These are phyloP conservation scores for Brettanomyces bruxellensis DNA, from an alignment of 805 yeast genomes.

Conservation along the genomic window DNA sequence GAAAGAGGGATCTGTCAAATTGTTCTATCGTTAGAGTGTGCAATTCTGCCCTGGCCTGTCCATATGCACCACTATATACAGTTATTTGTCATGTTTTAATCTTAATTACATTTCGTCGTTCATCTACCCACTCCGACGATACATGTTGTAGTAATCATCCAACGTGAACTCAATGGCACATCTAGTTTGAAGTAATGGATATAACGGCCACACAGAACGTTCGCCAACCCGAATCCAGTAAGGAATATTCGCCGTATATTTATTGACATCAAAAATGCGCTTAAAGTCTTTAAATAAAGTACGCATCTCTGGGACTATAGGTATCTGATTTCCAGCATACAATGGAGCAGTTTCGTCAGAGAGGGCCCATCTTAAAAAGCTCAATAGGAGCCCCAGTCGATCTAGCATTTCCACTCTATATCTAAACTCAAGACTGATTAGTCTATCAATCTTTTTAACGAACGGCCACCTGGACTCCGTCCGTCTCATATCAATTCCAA, in stretches of 20 bases:
- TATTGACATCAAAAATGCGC: slow-evolving; percentile 68
- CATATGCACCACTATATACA: background rate
- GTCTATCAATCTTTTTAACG: slow-evolving; percentile 30
- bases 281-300: slow-evolving; percentile 64
- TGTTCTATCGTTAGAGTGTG: slow-evolving; percentile 31
- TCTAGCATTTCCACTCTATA: slow-evolving; percentile 79
- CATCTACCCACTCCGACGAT: slow-evolving; percentile 12
- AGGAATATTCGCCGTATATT: slow-evolving; percentile 62
- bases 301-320: slow-evolving; percentile 81
- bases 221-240: slow-evolving; percentile 92
- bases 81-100: background rate
- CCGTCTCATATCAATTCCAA: slow-evolving; percentile 76
- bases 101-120: background rate
- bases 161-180: slow-evolving; percentile 85
- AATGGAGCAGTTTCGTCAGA: slow-evolving; percentile 84
- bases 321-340: slow-evolving; percentile 67
- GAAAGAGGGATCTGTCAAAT: slow-evolving; percentile 41
- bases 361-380: slow-evolving; percentile 61
- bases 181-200: slow-evolving; percentile 77
- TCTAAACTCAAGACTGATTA: slow-evolving; percentile 68
- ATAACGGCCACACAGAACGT: slow-evolving; percentile 84
- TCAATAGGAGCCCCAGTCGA: slow-evolving; percentile 65
- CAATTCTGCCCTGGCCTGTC: no score
- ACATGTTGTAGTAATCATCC: slow-evolving; percentile 55
- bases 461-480: slow-evolving; percentile 28